phyloP scores from a whole-genome alignment of 352 stramenopile species.

The Pythium folliculosum region DNA sequence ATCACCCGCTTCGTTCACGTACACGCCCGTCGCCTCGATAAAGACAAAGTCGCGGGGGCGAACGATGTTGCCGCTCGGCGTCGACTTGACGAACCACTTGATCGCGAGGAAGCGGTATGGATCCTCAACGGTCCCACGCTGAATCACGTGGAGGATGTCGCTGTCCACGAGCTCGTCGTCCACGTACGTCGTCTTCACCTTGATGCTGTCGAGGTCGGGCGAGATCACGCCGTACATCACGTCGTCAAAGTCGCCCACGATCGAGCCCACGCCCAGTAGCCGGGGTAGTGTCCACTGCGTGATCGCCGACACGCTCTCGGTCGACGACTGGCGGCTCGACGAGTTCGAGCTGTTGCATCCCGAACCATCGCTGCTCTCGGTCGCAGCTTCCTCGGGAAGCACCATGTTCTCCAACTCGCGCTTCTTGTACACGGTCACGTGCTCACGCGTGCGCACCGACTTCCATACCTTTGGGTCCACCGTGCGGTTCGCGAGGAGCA shows the following conservation, averaged over 20 bases:
- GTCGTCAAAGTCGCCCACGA: constrained; percentile 28
- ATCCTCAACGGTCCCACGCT: constrained; percentile 32
- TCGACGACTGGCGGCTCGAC: constrained; percentile 22
- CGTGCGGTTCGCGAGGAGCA: constrained; percentile 31
- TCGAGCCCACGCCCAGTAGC: constrained; percentile 25
- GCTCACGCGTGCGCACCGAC: constrained; percentile 34
- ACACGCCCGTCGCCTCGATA: constrained; percentile 47
- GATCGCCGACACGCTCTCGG: constrained; percentile 30
- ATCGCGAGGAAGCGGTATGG: constrained; percentile 26
- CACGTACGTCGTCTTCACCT: constrained; percentile 53
- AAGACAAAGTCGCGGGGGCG: constrained; percentile 41
- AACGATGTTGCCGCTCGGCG: constrained; percentile 22
- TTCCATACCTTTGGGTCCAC: constrained; percentile 50
- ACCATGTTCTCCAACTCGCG: constrained; percentile 14
- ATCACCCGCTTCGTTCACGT: constrained; percentile 33
- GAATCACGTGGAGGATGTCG: constrained; percentile 44
- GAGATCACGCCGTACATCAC: constrained; percentile 44
- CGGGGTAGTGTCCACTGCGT: constrained; percentile 15
- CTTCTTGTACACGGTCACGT: constrained; percentile 44
- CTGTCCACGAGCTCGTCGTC: constrained; percentile 45
- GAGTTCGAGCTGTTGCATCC: constrained; percentile 29
- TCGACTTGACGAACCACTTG: constrained; percentile 33
- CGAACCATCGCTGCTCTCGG: constrained; percentile 16
- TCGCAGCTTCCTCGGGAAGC: too few relatives aligned
- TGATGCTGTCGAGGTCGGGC: constrained; percentile 46